Evolutionary conservation across 164 flowering plant genomes (phyloP).

Genomic region (Berberis thunbergii): DNA sequence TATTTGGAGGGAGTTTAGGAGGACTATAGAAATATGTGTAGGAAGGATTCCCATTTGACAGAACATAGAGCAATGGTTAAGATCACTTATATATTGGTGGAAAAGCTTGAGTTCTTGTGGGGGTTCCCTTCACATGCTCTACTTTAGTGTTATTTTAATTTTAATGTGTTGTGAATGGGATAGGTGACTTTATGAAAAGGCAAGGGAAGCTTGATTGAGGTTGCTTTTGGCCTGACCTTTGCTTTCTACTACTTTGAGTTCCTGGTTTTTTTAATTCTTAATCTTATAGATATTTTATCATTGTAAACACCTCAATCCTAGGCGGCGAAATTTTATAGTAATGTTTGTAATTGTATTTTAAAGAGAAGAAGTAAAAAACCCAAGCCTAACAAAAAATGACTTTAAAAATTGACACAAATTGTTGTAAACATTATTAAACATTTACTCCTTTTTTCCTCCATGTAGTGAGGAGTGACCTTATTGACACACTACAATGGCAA

Average conservation of each 20-base stretch:
- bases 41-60: conserved; percentile 19
- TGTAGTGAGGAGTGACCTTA: no score
- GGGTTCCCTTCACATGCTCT: conserved; percentile 10
- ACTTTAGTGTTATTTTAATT: conserved; percentile 5
- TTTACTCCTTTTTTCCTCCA: no score
- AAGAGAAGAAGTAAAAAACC: no score
- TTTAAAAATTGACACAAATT: no score
- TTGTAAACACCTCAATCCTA: no score
- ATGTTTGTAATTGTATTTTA: no score
- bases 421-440: no score
- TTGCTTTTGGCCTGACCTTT: conserved; percentile 9
- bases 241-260: conserved; percentile 7
- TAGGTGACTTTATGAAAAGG: conserved; percentile 22
- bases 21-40: conserved; percentile 1
- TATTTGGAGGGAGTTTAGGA: conserved; percentile 5
- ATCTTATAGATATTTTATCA: background rate
- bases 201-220: conserved; percentile 9
- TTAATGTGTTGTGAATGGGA: background rate
- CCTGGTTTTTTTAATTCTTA: conserved; percentile 1
- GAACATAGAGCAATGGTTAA: conserved; percentile 28
- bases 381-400: no score
- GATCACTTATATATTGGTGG: conserved; percentile 23
- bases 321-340: no score
- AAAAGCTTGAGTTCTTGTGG: conserved; percentile 6
- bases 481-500: no score